phyloP scores from a whole-genome alignment of 352 stramenopile genomes.

The Phytophthora europaea region DNA sequence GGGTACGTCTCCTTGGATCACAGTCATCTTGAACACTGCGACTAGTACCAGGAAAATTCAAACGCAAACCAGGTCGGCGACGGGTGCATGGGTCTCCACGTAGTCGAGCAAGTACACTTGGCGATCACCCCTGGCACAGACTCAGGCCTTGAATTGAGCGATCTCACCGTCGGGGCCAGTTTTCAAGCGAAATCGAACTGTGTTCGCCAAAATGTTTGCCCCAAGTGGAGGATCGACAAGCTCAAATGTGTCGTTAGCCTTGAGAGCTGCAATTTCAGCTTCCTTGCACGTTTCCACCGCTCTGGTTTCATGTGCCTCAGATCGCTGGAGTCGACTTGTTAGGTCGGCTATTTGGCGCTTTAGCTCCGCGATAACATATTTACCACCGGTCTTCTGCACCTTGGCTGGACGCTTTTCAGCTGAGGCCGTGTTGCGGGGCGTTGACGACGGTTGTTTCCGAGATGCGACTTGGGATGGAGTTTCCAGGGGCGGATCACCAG shows the following conservation, averaged over 20 bases:
- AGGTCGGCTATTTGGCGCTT: too few relatives aligned
- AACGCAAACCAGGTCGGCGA: neutral
- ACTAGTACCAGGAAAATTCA: conserved; percentile 3
- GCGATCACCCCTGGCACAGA: neutral
- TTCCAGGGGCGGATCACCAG: too few relatives aligned
- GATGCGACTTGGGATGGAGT: too few relatives aligned
- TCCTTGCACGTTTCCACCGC: neutral
- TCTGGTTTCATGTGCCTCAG: too few relatives aligned
- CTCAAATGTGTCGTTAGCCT: neutral
- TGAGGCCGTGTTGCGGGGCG: too few relatives aligned
- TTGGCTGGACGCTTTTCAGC: too few relatives aligned
- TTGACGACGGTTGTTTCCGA: too few relatives aligned
- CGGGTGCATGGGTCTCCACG: neutral
- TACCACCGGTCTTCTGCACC: too few relatives aligned
- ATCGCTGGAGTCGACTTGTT: too few relatives aligned
- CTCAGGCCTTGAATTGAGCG: neutral
- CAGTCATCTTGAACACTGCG: neutral
- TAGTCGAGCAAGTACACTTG: neutral
- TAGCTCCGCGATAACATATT: too few relatives aligned
- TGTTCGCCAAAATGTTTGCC: neutral
- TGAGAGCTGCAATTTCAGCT: neutral
- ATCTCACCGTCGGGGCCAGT: neutral
- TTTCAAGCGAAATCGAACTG: conserved; percentile 11
- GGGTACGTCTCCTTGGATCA: neutral
- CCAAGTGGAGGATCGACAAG: neutral